Conservation (phyloP, 75 land plant genomes). For the Picea glauca region DNA sequence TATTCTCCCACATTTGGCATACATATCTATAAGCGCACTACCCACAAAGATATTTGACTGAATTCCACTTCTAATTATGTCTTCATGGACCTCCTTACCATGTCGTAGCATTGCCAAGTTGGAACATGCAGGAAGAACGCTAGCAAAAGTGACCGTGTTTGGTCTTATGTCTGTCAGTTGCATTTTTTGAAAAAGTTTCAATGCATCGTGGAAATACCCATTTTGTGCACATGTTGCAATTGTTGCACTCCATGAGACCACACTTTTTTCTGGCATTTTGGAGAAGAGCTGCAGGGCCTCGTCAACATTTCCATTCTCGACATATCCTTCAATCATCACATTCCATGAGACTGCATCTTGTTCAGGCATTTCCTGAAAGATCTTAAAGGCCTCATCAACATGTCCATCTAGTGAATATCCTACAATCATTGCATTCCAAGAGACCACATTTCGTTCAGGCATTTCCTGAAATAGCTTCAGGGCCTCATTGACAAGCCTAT, state of each 20-base stretch:
- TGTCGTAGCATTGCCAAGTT: constrained; percentile 4
- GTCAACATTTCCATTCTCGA: constrained; percentile 20
- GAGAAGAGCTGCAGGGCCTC: constrained; percentile 23
- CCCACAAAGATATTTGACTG: background rate
- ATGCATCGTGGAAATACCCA: too few relatives aligned
- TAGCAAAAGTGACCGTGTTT: constrained; percentile 7
- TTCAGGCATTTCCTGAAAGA: constrained; percentile 23
- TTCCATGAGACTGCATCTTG: constrained; percentile 39
- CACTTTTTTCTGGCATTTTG: constrained; percentile 16
- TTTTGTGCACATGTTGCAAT: too few relatives aligned
- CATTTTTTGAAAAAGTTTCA: too few relatives aligned
- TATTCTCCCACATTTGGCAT: constrained; percentile 14
- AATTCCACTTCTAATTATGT: background rate
- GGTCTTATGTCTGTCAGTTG: constrained; percentile 3
- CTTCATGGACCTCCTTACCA: constrained; percentile 11
- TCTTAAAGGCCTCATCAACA: constrained; percentile 16
- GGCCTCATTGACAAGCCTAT: constrained; percentile 31
- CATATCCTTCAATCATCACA: constrained; percentile 37
- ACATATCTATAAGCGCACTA: constrained; percentile 15
- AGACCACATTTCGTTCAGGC: constrained; percentile 14
- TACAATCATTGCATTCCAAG: background rate
- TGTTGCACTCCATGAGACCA: constrained; percentile 1
- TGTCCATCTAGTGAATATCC: constrained; percentile 10
- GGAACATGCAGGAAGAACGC: constrained; percentile 12
- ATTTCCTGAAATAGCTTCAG: constrained; percentile 27